A percentile compares a stretch with the other conserved stretches of the same genome.
Evolutionary conservation across 805 yeast species (phyloP).

Genomic region (Yamadazyma endophytica): DNA sequence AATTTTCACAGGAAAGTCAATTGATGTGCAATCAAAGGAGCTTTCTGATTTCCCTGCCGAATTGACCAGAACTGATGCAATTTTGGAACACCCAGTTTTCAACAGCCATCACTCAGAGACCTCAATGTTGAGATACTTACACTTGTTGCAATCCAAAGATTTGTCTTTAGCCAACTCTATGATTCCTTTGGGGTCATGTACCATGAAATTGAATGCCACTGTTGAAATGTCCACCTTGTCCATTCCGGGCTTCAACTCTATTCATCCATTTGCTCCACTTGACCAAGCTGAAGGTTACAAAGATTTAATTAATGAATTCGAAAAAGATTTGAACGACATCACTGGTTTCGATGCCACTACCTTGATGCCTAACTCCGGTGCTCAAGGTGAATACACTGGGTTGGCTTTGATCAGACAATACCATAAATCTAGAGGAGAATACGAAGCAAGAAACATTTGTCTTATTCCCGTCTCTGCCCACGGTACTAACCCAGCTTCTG

Average conservation of each 20-base stretch:
- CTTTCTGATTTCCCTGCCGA: constrained; percentile 51
- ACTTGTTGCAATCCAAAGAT: constrained; percentile 78
- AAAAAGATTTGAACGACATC: constrained; percentile 79
- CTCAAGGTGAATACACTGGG: constrained; percentile 97
- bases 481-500: constrained; percentile 98
- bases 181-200: constrained; percentile 97
- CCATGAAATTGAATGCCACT: constrained; percentile 95
- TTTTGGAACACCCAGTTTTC: constrained; percentile 75
- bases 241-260: constrained; percentile 84
- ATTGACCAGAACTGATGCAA: constrained; percentile 51
- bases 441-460: constrained; percentile 71
- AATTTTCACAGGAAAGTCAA: constrained; percentile 49
- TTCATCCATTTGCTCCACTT: constrained; percentile 91
- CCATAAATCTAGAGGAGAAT: constrained; percentile 64
- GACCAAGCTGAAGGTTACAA: constrained; percentile 87
- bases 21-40: constrained; percentile 13
- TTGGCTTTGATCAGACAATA: constrained; percentile 79
- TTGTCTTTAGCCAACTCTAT: constrained; percentile 91
- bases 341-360: constrained; percentile 93
- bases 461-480: constrained; percentile 96
- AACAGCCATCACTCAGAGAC: constrained; percentile 90
- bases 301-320: constrained; percentile 71
- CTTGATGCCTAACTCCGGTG: constrained; percentile 95
- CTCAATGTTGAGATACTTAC: constrained; percentile 86
- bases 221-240: constrained; percentile 92